Evolutionary conservation across 257 asterid genomes (phyloP), one percentile per base, ranked within the genome.

Genomic region (Mentha longifolia): DNA sequence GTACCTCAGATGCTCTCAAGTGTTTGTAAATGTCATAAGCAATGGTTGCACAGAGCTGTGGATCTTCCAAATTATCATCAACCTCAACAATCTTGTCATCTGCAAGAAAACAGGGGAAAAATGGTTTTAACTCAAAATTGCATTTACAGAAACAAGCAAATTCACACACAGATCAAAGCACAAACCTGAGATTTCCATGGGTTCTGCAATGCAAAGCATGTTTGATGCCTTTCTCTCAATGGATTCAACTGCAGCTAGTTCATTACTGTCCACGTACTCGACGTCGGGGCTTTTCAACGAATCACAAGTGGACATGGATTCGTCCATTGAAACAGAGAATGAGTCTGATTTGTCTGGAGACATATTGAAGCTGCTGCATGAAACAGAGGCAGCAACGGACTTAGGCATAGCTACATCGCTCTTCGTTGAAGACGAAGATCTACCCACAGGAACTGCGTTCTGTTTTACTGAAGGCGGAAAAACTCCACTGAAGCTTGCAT

Each of bases 21-120:
- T 91, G 96, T 77, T 85, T 86, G 90, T 91, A 94, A 22, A 91
- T 91, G 70, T 91, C 99, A 76, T 92, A 89, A 67, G 97, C 97
- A 46, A 91, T 86, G 75, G 97, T 83, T 65, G 97, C 92, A 77
- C 97, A 94, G 28, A 89, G 63, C 72, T 88, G 99, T 3, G 99
- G 96, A 61, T 94, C 98, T 43, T 81, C 89, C 3, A 85, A 76
- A 78, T 91, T 78, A 56, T 71, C 80, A 55, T 94, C 99, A 37
- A 91, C 86, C 51, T 89, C 86, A 8, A 73, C 77, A 66, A 89
- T 68, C 81, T 70, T 78, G 70, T 77, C 89, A 54, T 66, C 96
- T 89, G 85, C 47, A 22, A 57, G 65, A 43, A 80, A 49, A 14
- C 47, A 67, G 17, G 17, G 71, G 12, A 54, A 52, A 2, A 33